A percentile compares a stretch with the other conserved stretches of the same genome.
Evolutionary conservation across 352 stramenopile species (phyloP).

Genomic region (Phytophthora europaea): DNA sequence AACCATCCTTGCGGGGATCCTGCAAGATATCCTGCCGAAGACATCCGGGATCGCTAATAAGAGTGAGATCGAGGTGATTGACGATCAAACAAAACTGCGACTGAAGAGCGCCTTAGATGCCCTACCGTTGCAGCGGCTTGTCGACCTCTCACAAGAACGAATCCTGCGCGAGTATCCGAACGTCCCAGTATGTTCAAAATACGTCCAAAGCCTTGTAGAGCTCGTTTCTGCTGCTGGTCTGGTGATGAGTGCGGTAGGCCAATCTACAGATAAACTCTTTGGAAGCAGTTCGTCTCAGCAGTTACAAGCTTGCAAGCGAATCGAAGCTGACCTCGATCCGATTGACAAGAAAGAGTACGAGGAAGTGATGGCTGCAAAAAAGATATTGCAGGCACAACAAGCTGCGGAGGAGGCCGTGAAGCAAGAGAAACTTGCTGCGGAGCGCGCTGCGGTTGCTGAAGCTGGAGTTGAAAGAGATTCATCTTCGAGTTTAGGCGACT

Average conservation of each 20-base stretch:
- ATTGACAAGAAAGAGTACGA: conserved; percentile 81
- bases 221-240: conserved; percentile 79
- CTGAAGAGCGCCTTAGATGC: conserved; percentile 55
- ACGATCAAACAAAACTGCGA: conserved; percentile 38
- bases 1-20: conserved; percentile 75
- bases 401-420: conserved; percentile 60
- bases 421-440: conserved; percentile 54
- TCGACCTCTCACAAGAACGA: conserved; percentile 77
- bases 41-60: conserved; percentile 17
- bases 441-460: conserved; percentile 45
- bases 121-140: conserved; percentile 75
- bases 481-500: conserved; percentile 30
- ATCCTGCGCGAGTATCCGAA: conserved; percentile 82
- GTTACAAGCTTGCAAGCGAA: conserved; percentile 64
- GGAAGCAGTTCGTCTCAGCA: conserved; percentile 46
- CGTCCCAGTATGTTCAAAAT: conserved; percentile 83
- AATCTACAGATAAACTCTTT: conserved; percentile 63
- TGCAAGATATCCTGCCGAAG: conserved; percentile 85
- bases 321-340: conserved; percentile 74
- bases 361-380: conserved; percentile 54
- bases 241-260: conserved; percentile 62
- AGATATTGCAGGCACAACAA: conserved; percentile 51
- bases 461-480: conserved; percentile 30
- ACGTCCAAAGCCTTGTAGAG: conserved; percentile 88
- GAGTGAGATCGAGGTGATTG: conserved; percentile 28